These are phyloP conservation scores for Arthrobotrys pseudoclavata DNA, from an alignment of 2,329 filamentous ascomycete species.

Conservation along the genomic window DNA sequence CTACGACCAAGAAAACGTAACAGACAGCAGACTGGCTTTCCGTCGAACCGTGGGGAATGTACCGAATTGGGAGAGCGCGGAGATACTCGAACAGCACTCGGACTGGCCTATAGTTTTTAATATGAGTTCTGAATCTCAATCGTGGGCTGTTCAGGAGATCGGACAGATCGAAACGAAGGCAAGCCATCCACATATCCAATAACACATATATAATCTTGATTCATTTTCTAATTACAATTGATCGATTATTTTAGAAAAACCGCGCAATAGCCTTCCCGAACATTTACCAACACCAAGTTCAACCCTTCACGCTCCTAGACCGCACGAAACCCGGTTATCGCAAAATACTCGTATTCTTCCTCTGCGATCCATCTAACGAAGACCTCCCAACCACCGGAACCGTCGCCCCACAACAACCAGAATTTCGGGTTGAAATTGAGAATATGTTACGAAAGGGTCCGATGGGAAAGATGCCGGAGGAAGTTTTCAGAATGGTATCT, in stretches of 20 bases:
- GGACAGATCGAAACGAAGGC: conserved; percentile 55
- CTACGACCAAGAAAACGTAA: conserved; percentile 74
- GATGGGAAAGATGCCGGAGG: conserved; percentile 53
- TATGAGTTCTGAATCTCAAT: conserved; percentile 35
- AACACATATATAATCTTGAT: too few species aligned
- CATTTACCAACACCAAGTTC: conserved; percentile 53
- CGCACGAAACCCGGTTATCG: conserved; percentile 50
- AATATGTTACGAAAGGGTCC: conserved; percentile 8
- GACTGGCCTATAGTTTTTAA: conserved; percentile 47
- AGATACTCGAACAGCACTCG: conserved; percentile 4
- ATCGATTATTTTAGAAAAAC: conserved; percentile 48
- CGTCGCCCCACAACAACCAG: conserved; percentile 41
- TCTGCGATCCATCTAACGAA: conserved; percentile 63
- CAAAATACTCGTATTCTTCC: conserved; percentile 59
- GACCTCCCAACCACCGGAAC: conserved; percentile 46
- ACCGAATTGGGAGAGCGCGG: conserved; percentile 1
- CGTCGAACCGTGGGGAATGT: conserved; percentile 65
- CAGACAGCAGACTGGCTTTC: conserved; percentile 70
- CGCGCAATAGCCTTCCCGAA: conserved; percentile 58
- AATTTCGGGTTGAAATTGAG: conserved; percentile 3
- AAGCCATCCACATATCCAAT: neutral
- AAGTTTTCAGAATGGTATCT: conserved; percentile 30
- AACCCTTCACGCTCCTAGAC: conserved; percentile 52
- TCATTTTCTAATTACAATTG: too few species aligned
- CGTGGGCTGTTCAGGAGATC: conserved; percentile 32